Base-by-base conservation (phyloP, 192 early-diverging fungal genomes). In the Obelidium mucronatum region DNA sequence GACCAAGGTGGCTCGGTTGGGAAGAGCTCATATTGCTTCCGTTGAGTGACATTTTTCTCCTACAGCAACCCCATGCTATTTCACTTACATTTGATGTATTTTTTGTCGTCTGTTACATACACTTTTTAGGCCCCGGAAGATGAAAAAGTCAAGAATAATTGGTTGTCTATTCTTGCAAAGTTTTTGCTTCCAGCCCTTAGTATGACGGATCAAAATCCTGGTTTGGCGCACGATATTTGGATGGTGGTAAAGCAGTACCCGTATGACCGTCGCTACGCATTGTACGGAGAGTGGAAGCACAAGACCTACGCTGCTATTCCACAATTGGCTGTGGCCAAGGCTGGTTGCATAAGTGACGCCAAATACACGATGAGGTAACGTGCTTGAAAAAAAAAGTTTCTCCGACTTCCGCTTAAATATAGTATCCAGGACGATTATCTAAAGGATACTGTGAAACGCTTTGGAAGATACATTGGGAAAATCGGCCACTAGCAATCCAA, bases 211-310 rank as follows among this genome's bases (percentile, higher is more conserved):
- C 81, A 86, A 24, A 95, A 95, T 58, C 89, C 93, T 22, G 92
- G 87, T 42, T 82, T 86, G 24, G 80, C 84, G 6, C 80, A 81
- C 3, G 89, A 91, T 39, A 65, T 93, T 1, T 94, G 93, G 92
- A 74, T 80, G 28, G 64, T 96, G 0, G 67, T 96, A 5, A 84
- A 85, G n/a, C 70, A 73, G 6, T 81, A 90, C 31, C 80, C 86
- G 15, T 93, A 87, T 48, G 77, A 86, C 73, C 85, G 82, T 44
- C 84, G 94, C 6, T 94, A 86, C 59, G 84, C 83, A 0, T 78
- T 95, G 1, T 96, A 96, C 77, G 92, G 90, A 2, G 92, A 94
- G 74, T 96, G 94, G 94, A 85, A 87, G 22, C 89, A 84, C 52
- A 78, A 83, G 2, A 80, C 88, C 28, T 88, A 90, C 42, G 81